Evolutionary conservation across 225 moss, liverwort and hornwort species (phyloP).

Genomic region (Sphagnum contortum): DNA sequence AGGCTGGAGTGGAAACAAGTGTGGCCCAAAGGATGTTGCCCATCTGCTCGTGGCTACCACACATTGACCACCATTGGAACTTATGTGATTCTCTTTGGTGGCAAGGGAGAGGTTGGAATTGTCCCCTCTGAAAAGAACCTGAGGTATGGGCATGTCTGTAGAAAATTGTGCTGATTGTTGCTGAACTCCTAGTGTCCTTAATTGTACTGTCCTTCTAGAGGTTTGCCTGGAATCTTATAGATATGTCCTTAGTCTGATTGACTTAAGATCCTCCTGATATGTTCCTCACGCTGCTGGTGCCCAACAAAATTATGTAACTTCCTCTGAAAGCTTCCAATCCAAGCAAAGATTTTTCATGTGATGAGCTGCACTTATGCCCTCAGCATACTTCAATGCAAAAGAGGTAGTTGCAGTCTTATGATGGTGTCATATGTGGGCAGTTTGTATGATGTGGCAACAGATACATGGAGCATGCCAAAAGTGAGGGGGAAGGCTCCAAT

Average conservation of each 20-base stretch:
- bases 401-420: no score
- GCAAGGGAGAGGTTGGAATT: constrained; percentile 70
- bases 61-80: constrained; percentile 66
- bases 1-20: constrained; percentile 55
- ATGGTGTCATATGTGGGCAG: constrained; percentile 6
- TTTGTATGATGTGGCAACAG: constrained; percentile 52
- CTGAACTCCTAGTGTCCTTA: no score
- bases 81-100: constrained; percentile 62
- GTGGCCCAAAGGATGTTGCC: constrained; percentile 41
- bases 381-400: no score
- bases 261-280: no score
- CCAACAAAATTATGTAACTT: no score
- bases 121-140: constrained; percentile 32
- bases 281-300: no score
- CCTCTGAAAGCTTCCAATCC: no score
- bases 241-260: no score
- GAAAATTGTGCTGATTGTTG: not conserved
- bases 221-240: no score
- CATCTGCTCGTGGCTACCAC: constrained; percentile 73
- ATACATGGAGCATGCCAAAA: constrained; percentile 54
- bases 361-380: no score
- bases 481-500: constrained; percentile 44
- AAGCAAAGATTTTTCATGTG: no score
- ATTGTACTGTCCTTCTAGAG: no score
- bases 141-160: constrained; percentile 1